Conservation (phyloP, 2,329 filamentous ascomycete genomes). For the Pestalotiopsis fici region DNA sequence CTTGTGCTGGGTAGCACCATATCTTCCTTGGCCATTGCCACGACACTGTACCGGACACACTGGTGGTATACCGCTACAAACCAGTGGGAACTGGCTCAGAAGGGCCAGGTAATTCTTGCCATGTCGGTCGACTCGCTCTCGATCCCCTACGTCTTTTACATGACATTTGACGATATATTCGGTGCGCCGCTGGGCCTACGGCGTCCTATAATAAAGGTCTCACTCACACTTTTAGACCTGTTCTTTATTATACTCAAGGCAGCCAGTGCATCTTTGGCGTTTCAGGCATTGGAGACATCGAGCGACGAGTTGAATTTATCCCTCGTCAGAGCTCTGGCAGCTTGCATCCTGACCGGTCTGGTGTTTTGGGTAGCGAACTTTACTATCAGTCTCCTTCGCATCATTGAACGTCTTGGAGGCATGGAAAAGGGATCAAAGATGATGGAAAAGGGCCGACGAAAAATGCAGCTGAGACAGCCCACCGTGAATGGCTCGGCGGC, state of each 20-base stretch:
- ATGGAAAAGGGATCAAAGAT: constrained; percentile 7
- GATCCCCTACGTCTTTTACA: constrained; percentile 87
- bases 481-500: not conserved
- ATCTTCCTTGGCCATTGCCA: constrained; percentile 67
- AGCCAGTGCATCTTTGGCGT: constrained; percentile 86
- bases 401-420: constrained; percentile 12
- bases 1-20: constrained; percentile 9
- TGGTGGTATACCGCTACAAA: constrained; percentile 24
- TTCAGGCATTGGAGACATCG: constrained; percentile 64
- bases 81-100: constrained; percentile 54
- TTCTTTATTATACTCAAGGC: constrained; percentile 98
- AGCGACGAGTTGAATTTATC: not conserved
- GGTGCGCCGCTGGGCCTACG: constrained; percentile 89
- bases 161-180: constrained; percentile 96
- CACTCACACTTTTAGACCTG: constrained; percentile 86
- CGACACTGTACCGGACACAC: constrained; percentile 63
- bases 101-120: constrained; percentile 82
- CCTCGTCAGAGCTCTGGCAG: not conserved
- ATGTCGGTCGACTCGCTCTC: constrained; percentile 88
- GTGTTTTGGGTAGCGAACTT: constrained; percentile 13
- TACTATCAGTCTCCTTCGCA: constrained; percentile 11
- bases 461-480: not conserved
- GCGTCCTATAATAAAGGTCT: constrained; percentile 80
- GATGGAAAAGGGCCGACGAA: not conserved
- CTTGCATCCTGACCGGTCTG: constrained; percentile 5